Percentiles rank a stretch among this genome's conserved stretches.
Conservation (phyloP, 1,284 basidiomycete species). For the Tetrapyrgos nigripes region DNA sequence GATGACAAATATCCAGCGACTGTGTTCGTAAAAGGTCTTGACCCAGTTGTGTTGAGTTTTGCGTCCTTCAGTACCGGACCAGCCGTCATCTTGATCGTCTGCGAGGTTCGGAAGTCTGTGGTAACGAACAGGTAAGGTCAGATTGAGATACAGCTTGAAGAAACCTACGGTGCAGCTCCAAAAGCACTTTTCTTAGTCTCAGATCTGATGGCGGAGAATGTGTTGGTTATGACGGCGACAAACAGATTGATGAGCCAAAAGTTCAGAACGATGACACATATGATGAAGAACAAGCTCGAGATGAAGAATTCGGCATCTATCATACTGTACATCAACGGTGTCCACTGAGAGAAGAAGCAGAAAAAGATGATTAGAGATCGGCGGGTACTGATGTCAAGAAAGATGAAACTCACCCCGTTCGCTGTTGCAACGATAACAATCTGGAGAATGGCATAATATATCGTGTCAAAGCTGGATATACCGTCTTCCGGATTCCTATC, state of each 20-base stretch:
- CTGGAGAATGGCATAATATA: conserved; percentile 85
- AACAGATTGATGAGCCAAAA: conserved; percentile 96
- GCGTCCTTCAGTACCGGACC: conserved; percentile 55
- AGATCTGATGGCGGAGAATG: conserved; percentile 89
- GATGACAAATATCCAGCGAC: conserved; percentile 79
- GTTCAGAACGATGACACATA: conserved; percentile 85
- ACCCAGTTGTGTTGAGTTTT: conserved; percentile 53
- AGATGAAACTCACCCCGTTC: conserved; percentile 61
- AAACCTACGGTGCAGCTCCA: conserved; percentile 64
- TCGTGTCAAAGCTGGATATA: conserved; percentile 90
- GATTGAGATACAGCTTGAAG: not conserved
- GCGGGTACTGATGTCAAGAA: not conserved
- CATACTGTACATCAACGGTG: conserved; percentile 87
- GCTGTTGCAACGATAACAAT: conserved; percentile 88
- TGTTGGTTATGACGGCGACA: conserved; percentile 96
- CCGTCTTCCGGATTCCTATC: conserved; percentile 73
- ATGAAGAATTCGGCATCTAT: conserved; percentile 93
- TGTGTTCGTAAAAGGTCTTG: conserved; percentile 65
- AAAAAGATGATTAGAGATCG: conserved; percentile 11
- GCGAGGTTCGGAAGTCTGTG: not conserved
- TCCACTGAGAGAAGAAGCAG: conserved; percentile 56
- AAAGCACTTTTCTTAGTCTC: conserved; percentile 95
- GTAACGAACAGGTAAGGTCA: too few species aligned
- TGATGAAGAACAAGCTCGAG: conserved; percentile 90
- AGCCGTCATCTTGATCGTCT: conserved; percentile 57